Conservation (phyloP, 805 yeast genomes). For the Starmera quercuum region DNA sequence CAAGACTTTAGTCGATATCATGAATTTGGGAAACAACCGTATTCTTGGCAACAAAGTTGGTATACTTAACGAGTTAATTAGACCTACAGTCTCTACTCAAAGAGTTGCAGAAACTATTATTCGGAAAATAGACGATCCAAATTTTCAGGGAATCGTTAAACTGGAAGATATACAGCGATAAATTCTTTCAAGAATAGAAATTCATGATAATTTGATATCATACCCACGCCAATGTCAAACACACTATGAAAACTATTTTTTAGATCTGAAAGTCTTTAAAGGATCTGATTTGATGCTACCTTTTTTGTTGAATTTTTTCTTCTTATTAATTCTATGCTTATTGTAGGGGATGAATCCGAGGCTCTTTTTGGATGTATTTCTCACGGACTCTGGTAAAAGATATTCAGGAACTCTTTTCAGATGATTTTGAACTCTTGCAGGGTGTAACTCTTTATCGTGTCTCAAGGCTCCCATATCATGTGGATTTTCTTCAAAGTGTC, state of each 20-base stretch:
- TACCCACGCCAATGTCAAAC: too few species aligned
- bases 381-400: constrained; percentile 72
- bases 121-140: constrained; percentile 42
- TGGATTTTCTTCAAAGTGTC: constrained; percentile 96
- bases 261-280: constrained; percentile 45
- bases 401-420: constrained; percentile 91
- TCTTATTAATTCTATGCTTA: constrained; percentile 32
- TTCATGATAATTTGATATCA: too few species aligned
- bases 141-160: constrained; percentile 49
- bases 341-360: constrained; percentile 72
- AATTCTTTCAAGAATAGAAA: too few species aligned
- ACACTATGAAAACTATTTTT: too few species aligned
- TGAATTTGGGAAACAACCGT: constrained; percentile 35
- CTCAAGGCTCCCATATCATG: constrained; percentile 83
- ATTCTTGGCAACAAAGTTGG: constrained; percentile 31
- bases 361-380: constrained; percentile 42
- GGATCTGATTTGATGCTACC: constrained; percentile 50
- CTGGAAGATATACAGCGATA: constrained; percentile 43
- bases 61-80: constrained; percentile 37
- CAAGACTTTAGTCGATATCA: constrained; percentile 33
- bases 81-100: constrained; percentile 64
- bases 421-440: constrained; percentile 75
- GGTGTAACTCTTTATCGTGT: constrained; percentile 86
- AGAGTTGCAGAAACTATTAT: constrained; percentile 55
- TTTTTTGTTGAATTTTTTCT: constrained; percentile 29